Evolutionary conservation across 2,329 filamentous ascomycete species (phyloP).

Genomic region (Nemania sp.): DNA sequence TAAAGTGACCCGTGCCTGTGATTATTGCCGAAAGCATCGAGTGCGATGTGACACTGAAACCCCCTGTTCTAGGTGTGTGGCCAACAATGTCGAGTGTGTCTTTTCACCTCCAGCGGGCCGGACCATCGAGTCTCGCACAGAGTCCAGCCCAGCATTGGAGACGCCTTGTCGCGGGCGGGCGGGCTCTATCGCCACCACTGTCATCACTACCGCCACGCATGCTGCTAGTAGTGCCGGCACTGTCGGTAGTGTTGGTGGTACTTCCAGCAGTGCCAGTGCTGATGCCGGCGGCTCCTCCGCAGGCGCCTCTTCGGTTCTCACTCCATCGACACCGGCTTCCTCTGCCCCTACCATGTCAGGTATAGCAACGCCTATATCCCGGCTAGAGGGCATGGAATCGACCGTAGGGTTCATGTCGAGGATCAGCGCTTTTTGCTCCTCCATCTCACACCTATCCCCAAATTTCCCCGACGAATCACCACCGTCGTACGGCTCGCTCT

Average conservation of each 20-base stretch:
- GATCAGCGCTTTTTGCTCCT: slow-evolving; percentile 34
- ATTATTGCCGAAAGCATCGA: slow-evolving; percentile 34
- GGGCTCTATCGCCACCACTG: slow-evolving; percentile 5
- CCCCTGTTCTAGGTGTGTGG: slow-evolving; percentile 31
- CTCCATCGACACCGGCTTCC: slow-evolving; percentile 11
- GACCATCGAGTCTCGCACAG: not conserved
- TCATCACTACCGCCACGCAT: not conserved
- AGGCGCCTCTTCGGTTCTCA: slow-evolving; percentile 2
- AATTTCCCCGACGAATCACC: slow-evolving; percentile 27
- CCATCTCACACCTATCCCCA: slow-evolving; percentile 31
- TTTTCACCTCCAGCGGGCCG: slow-evolving; percentile 2
- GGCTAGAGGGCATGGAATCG: slow-evolving; percentile 25
- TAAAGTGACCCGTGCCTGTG: slow-evolving; percentile 33
- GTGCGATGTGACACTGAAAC: slow-evolving; percentile 33
- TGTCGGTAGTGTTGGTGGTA: too few species aligned
- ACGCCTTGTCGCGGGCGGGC: not conserved
- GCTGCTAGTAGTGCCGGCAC: too few species aligned
- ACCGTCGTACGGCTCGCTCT: slow-evolving; percentile 25
- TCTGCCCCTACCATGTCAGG: not conserved
- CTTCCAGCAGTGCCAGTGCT: too few species aligned
- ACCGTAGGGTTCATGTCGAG: slow-evolving; percentile 36
- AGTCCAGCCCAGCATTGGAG: not conserved
- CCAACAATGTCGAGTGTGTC: slow-evolving; percentile 32
- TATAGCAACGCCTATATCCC: not conserved
- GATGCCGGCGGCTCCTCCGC: not conserved